These are phyloP conservation scores for Cladorrhinum sp. DNA, from an alignment of 2,329 filamentous ascomycete species.

Conservation along the genomic window DNA sequence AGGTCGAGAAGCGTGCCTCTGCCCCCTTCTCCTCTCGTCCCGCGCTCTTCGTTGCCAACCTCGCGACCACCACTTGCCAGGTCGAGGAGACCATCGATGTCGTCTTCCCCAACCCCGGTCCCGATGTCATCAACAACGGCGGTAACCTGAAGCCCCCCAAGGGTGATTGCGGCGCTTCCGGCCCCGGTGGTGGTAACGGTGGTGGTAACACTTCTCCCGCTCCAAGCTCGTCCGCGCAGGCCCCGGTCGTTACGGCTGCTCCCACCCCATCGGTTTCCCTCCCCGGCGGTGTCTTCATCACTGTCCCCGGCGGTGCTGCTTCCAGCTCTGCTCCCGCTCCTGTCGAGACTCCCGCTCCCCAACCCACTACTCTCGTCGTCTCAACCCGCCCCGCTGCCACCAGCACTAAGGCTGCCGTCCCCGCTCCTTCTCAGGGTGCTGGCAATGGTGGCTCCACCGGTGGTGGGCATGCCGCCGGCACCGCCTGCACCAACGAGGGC, in stretches of 20 bases:
- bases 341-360: background rate
- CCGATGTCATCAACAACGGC: constrained; percentile 16
- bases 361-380: constrained; percentile 22
- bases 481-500: constrained; percentile 47
- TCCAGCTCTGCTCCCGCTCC: constrained; percentile 23
- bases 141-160: constrained; percentile 23
- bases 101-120: constrained; percentile 59
- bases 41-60: constrained; percentile 69
- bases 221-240: constrained; percentile 15
- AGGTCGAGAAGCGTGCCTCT: constrained; percentile 30
- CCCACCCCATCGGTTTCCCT: constrained; percentile 8
- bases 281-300: constrained; percentile 28
- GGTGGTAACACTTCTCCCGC: constrained; percentile 22
- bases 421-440: constrained; percentile 8
- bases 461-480: constrained; percentile 37
- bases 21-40: constrained; percentile 56
- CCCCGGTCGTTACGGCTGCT: constrained; percentile 8
- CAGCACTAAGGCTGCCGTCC: constrained; percentile 7
- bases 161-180: constrained; percentile 32
- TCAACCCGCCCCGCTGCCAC: constrained; percentile 10
- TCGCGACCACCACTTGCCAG: constrained; percentile 63
- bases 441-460: constrained; percentile 19
- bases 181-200: constrained; percentile 24
- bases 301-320: constrained; percentile 9
- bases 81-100: constrained; percentile 56